Base-by-base conservation (phyloP, 495 filamentous ascomycete genomes). In the Lentithecium fluviatile region DNA sequence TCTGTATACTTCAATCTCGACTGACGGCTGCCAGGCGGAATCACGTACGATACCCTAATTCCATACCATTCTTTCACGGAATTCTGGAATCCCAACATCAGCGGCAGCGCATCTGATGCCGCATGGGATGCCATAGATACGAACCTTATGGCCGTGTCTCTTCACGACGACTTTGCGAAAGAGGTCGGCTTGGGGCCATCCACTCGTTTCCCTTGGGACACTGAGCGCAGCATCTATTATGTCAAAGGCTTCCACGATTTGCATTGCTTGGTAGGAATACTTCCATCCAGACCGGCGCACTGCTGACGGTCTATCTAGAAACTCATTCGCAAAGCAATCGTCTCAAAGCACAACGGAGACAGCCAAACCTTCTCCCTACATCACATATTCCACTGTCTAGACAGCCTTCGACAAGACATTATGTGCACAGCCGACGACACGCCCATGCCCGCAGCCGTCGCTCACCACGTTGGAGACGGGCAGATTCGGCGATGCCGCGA, bases 371-470 rank as follows among this genome's bases (percentile, higher is more conserved):
- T 59, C 17, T 15, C 52, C 2, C 20, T 56, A 6, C 11, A 37
- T 19, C 64, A 67, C 34, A 2, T 67, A 7, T 32, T 62, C 26
- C 64, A 67, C 17, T 67, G 64, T 29, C 53, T 67, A 6, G 58
- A 67, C 26, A 34, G 34, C 12, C 32, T 67, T 8, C 56, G 64
- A 11, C 59, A 63, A 60, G 59, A 59, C 42, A 45, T 67, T 17
- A 49, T 58, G 45, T 67, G 64, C 43, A 46, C 52, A 8, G 64
- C 64, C 3, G 64, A 67, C 25, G 64, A 63, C 43, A 67, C 64
- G 2, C 64, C 64, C 1, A 59, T 67, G 64, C 64, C 55, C 8
- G 46, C 59, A 10, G 0, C 38, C 1, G 32, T n/a, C 13, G 3
- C 17, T 0, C 19, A 50, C 17, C 37, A 51, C 29, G 36, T 52